phyloP scores from a whole-genome alignment of 768 basidiomycete species.

The Lactarius sanguifluus region DNA sequence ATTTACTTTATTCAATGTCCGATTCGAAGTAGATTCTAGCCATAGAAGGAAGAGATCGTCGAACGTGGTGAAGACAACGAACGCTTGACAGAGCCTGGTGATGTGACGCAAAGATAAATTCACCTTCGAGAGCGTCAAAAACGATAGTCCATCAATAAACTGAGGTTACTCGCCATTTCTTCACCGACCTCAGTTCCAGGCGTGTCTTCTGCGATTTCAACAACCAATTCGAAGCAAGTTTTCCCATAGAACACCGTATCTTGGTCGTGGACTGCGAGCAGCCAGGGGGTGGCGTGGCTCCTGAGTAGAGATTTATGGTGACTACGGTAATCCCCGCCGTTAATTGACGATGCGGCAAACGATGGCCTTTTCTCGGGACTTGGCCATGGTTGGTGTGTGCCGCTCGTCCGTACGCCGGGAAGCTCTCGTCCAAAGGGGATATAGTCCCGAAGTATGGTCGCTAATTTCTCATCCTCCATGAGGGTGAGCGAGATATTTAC shows the following conservation, averaged over 20 bases:
- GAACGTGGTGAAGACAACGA: conserved; percentile 55
- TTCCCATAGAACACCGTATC: conserved; percentile 53
- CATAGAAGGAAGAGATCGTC: conserved; percentile 60
- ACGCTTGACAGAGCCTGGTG: conserved; percentile 52
- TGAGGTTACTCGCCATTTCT: conserved; percentile 13
- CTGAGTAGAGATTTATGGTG: conserved; percentile 52
- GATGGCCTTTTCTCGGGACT: conserved; percentile 36
- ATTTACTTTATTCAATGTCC: conserved; percentile 44
- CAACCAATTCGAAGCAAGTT: conserved; percentile 53
- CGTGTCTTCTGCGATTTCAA: conserved; percentile 44
- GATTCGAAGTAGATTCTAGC: conserved; percentile 49
- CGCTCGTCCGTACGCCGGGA: conserved; percentile 59
- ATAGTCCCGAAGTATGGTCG: conserved; percentile 65
- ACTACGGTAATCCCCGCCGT: conserved; percentile 71
- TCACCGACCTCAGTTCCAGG: conserved; percentile 8
- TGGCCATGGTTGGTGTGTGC: conserved; percentile 58
- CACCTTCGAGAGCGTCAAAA: conserved; percentile 7
- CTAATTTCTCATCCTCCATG: conserved; percentile 62
- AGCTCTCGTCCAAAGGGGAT: conserved; percentile 55
- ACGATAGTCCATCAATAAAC: background rate
- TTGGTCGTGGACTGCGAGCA: conserved; percentile 64
- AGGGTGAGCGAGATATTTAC: background rate
- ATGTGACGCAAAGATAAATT: conserved; percentile 45
- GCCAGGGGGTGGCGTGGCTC: conserved; percentile 65
- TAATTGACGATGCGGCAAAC: conserved; percentile 45